Base-by-base conservation (phyloP, 2,329 filamentous ascomycete species). In the Fusarium goolgardi region DNA sequence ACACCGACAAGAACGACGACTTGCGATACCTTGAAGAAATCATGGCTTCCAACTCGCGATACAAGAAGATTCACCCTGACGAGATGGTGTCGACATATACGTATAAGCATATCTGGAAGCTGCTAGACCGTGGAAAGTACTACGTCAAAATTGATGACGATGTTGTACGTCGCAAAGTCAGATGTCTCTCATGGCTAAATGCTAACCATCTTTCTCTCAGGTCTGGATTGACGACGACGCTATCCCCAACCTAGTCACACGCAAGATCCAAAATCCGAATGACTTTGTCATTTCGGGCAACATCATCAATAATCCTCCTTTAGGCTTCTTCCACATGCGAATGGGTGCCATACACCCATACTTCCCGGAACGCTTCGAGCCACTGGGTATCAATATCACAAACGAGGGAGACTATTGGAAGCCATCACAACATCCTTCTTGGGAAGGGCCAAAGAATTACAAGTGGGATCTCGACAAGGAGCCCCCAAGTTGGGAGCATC, bases 111-210 rank as follows among this genome's bases (percentile, higher is more conserved):
- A 66, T 69, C 23, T 70, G 67, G 67, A 63, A 49, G 37, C 39
- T 62, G n/a, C 21, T 70, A 5, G 67, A 70, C 2, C 53, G 67
- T 20, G 67, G 59, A 18, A 70, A 70, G 20, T 70, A 70, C 41
- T 70, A 70, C 29, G 67, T 70, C 45, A 70, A 70, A 45, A 70
- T 70, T n/a, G 67, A 70, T 2, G 67, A 70, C n/a, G 59, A 64
- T 11, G 21, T 64, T 11, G 59, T 64, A 59, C 29, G 59, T 64
- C 15, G 16, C 31, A n/a, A 10, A 31, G 23, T 5, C 25, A 40
- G 7, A 32, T 44, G 52, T 39, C 45, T 51, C 23, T 18, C 13
- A n/a, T 64, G 35, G 45, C 31, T 52, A 43, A 32, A 45, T 27
- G 4, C 53, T 67, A 39, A 67, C 34, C 6, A 8, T 7, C 9